Evolutionary conservation across 176 grass and related monocot species (phyloP).

Genomic region (Saccharum spontaneum): DNA sequence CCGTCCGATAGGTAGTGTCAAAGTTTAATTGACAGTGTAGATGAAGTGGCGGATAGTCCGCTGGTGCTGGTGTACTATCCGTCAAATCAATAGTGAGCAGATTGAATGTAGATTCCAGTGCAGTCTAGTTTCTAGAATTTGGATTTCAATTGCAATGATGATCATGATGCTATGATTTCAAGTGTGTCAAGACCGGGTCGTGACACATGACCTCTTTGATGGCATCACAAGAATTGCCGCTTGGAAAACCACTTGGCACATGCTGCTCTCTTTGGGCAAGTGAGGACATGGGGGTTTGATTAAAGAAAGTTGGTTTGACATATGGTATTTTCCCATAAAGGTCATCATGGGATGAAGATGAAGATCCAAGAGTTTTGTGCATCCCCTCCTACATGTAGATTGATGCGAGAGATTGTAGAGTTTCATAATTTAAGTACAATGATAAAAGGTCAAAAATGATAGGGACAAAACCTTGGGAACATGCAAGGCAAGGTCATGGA

Average conservation of each 20-base stretch:
- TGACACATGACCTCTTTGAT: neutral
- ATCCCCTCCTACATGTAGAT: neutral
- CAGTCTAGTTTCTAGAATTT: too few relatives aligned
- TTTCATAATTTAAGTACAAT: neutral
- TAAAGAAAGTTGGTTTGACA: neutral
- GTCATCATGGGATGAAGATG: neutral
- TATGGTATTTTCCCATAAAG: neutral
- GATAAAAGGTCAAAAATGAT: neutral
- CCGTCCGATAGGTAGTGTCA: too few relatives aligned
- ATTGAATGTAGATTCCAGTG: too few relatives aligned
- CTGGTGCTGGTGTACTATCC: too few relatives aligned
- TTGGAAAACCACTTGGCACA: neutral
- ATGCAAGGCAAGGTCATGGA: neutral
- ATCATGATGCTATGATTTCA: too few relatives aligned
- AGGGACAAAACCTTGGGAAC: neutral
- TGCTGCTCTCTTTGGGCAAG: neutral
- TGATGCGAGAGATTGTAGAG: neutral
- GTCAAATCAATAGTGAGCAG: too few relatives aligned
- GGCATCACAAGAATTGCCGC: neutral
- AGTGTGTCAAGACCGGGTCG: too few relatives aligned
- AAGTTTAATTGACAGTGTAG: too few relatives aligned
- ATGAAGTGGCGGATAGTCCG: too few relatives aligned
- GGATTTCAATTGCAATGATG: too few relatives aligned
- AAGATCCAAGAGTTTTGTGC: neutral
- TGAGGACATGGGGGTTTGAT: neutral